Evolutionary conservation across 2,329 filamentous ascomycete species (phyloP), one percentile per base, ranked within the genome.

Genomic region (Colletotrichum karsti): DNA sequence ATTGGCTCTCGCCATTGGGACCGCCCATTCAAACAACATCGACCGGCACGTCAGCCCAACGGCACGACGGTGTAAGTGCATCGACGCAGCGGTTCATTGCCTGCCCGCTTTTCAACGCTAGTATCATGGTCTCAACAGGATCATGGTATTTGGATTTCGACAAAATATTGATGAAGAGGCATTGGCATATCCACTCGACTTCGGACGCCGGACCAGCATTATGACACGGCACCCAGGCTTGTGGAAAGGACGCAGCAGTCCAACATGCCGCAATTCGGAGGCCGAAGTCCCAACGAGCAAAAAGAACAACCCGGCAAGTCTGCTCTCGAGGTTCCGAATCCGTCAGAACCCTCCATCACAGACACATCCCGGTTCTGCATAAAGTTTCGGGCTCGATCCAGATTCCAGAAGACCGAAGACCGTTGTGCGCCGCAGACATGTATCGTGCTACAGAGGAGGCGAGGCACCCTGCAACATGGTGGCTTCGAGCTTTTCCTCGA

Each of bases 211-310:
- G 7, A 41, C 53, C 44, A 54, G 60, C 59, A 64, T 46, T 44
- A 58, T 64, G 64, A 58, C 59, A 58, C 60, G 41, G 24, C 7
- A 20, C 59, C 20, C 37, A 53, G 30, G 44, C 46, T 37, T 8
- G 12, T 41, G 10, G 37, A 30, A 53, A 51, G 53, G 59, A 26
- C 13, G 44, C n/a, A 46, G 26, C 42, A 41, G 42, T 39, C 22
- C 18, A 42, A 42, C 13, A 30, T 18, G 35, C n/a, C 28, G n/a
- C 44, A 35, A 64, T 15, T 44, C 53, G 58, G 42, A 57, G 9
- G 63, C 20, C 8, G 18, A n/a, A 10, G 28, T 48, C 22, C 30
- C n/a, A 35, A 33, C 10, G 24, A 15, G 20, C 26, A 41, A 44
- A 59, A 59, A 42, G 51, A 59, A 42, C 22, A 59, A 33, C 42